Percentiles rank a stretch among this genome's conserved stretches.
These are phyloP conservation scores for Blastocystis hominis DNA, from an alignment of 352 stramenopile genomes.

Conservation along the genomic window DNA sequence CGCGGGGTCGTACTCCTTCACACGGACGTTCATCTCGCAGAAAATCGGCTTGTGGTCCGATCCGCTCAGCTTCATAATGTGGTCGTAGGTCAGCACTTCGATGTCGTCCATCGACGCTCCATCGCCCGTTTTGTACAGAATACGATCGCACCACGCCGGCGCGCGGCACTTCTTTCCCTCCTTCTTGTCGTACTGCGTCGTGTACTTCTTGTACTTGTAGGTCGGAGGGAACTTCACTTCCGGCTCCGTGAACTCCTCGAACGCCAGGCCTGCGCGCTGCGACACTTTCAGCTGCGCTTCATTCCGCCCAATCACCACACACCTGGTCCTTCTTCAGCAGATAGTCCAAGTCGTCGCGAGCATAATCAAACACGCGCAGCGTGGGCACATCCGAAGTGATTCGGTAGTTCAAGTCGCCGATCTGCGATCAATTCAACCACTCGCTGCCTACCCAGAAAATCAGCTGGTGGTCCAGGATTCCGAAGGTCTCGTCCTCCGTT, in stretches of 20 bases:
- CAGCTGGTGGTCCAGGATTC: constrained; percentile 88
- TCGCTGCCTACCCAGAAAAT: constrained; percentile 81
- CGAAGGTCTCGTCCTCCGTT: constrained; percentile 61
- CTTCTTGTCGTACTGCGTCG: background rate
- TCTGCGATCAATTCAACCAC: background rate
- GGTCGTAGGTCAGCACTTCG: background rate
- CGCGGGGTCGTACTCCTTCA: constrained; percentile 79
- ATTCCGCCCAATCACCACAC: constrained; percentile 65
- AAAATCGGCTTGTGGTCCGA: constrained; percentile 96
- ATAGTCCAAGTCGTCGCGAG: constrained; percentile 53
- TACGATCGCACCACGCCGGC: constrained; percentile 14
- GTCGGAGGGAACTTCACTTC: constrained; percentile 1
- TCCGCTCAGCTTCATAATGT: constrained; percentile 63
- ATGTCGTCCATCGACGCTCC: constrained; percentile 58
- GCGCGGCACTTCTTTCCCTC: constrained; percentile 65
- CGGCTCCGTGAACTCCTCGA: background rate
- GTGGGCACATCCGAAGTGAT: constrained; percentile 62
- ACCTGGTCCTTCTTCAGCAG: constrained; percentile 19
- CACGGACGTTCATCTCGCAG: constrained; percentile 76
- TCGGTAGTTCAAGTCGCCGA: constrained; percentile 63
- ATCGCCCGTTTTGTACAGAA: constrained; percentile 60
- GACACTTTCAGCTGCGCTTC: background rate
- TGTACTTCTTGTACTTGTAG: constrained; percentile 40
- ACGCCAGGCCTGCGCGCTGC: background rate
- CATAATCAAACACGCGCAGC: constrained; percentile 54